Evolutionary conservation across 257 asterid genomes (phyloP), one percentile per base, ranked within the genome.

Genomic region (Cinchona pubescens): DNA sequence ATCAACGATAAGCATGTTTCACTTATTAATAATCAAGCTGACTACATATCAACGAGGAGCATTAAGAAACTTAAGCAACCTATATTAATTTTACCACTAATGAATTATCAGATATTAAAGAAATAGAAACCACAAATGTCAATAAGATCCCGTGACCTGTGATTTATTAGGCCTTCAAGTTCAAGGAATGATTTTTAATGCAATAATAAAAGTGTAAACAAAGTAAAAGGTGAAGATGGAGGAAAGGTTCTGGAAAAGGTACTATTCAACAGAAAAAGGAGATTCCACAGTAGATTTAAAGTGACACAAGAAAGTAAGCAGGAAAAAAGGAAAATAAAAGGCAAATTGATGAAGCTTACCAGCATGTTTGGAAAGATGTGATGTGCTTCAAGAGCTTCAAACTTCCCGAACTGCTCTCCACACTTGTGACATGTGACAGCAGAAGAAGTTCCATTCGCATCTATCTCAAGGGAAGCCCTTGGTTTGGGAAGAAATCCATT

Each of bases 321-420:
- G 60, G 21, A 18, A n/a, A 72, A 13, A 29, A 38, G 12, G 14
- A 68, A 7, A 40, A n/a, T n/a, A n/a, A n/a, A 11, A 67, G n/a
- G n/a, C n/a, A n/a, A n/a, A n/a, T n/a, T n/a, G n/a, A n/a, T n/a
- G n/a, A n/a, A n/a, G 79, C 82, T 76, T 75, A 94, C 97, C 97
- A 0, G 97, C 98, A 79, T 94, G 98, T 63, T 84, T 89, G 82
- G 95, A 89, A 75, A 89, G 95, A 34, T 65, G 45, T 92, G 96
- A 82, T 94, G 98, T 12, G 86, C 87, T 82, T 94, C 97, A 2
- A 89, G 83, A 53, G 92, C 96, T 66, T 92, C 97, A 88, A 86
- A 86, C 67, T 88, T 86, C 0, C 74, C 79, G 75, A 94, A 90
- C 37, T 81, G 89, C 49, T 94, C 96, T 7, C 96, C 90, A 49